phyloP scores from a whole-genome alignment of 352 stramenopile species.

The Globisporangium paroecandrum region DNA sequence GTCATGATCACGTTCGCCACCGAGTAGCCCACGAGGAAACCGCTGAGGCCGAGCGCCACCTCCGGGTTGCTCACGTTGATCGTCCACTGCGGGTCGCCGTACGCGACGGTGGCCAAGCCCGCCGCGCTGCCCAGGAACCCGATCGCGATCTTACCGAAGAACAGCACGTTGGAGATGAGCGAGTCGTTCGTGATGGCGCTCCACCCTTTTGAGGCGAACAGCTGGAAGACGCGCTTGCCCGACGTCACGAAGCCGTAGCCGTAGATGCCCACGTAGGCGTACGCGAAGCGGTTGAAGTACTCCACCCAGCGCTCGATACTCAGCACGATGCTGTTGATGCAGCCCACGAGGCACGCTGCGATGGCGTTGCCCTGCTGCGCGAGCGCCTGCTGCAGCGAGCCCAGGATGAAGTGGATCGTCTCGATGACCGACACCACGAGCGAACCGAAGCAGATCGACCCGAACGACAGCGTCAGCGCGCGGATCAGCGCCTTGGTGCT shows the following conservation, averaged over 20 bases:
- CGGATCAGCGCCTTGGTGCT: slow-evolving; percentile 44
- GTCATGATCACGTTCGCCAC: slow-evolving; percentile 50
- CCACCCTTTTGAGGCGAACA: slow-evolving; percentile 60
- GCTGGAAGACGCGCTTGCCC: slow-evolving; percentile 48
- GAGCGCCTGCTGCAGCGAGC: slow-evolving; percentile 34
- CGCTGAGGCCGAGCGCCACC: slow-evolving; percentile 35
- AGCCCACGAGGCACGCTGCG: slow-evolving; percentile 42
- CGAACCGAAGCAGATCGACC: slow-evolving; percentile 94
- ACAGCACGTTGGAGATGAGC: slow-evolving; percentile 57
- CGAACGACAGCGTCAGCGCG: slow-evolving; percentile 87
- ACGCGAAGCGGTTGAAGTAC: slow-evolving; percentile 79
- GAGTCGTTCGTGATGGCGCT: slow-evolving; percentile 68
- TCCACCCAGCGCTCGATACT: slow-evolving; percentile 59
- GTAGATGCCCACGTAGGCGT: slow-evolving; percentile 72
- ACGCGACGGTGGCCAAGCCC: slow-evolving; percentile 30
- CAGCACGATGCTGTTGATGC: slow-evolving; percentile 48
- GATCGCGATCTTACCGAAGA: slow-evolving; percentile 53
- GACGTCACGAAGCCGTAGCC: slow-evolving; percentile 53
- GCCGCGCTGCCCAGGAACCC: slow-evolving; percentile 44
- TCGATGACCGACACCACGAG: slow-evolving; percentile 76
- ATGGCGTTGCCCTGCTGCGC: slow-evolving; percentile 50
- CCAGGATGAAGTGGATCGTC: slow-evolving; percentile 49
- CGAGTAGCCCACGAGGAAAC: slow-evolving; percentile 51
- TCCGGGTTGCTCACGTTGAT: slow-evolving; percentile 43
- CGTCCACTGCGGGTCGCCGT: slow-evolving; percentile 40